Evolutionary conservation across 257 asterid genomes (phyloP).

Genomic region (Lithospermum erythrorhizon): DNA sequence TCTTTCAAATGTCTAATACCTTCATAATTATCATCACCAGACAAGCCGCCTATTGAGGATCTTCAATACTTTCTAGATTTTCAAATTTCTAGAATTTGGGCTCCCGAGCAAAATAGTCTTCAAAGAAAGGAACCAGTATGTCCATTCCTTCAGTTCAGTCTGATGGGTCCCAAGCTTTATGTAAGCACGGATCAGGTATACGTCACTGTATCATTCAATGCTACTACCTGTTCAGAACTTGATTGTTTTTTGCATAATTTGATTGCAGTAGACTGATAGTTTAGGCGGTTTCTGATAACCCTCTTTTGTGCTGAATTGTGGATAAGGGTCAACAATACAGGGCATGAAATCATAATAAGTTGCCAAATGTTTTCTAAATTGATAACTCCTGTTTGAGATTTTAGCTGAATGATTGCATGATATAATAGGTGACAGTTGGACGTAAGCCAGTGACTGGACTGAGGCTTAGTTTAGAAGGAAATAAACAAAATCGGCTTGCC

Average conservation of each 20-base stretch:
- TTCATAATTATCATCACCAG: constrained; percentile 32
- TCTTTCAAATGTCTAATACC: neutral
- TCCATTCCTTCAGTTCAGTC: constrained; percentile 78
- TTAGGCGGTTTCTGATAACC: too few relatives aligned
- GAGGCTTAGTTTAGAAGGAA: constrained; percentile 79
- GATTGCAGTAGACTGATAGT: too few relatives aligned
- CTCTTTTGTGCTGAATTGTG: too few relatives aligned
- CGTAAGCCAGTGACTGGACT: constrained; percentile 97
- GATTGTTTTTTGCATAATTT: neutral
- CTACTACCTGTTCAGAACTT: neutral
- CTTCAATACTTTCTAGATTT: constrained; percentile 93
- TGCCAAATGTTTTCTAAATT: neutral
- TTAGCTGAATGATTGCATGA: constrained; percentile 2
- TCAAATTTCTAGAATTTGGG: constrained; percentile 92
- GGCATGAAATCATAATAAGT: neutral
- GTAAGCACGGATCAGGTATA: constrained; percentile 94
- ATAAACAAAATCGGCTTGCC: constrained; percentile 82
- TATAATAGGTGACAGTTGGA: constrained; percentile 81
- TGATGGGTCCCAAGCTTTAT: constrained; percentile 97
- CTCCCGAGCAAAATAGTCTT: constrained; percentile 85
- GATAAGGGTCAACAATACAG: neutral
- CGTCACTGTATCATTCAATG: neutral
- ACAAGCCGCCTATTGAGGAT: constrained; percentile 99
- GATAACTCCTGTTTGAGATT: neutral
- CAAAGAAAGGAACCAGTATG: constrained; percentile 96